Evolutionary conservation across 2,329 filamentous ascomycete genomes (phyloP).

Genomic region (Chaetomiaceae sp.): DNA sequence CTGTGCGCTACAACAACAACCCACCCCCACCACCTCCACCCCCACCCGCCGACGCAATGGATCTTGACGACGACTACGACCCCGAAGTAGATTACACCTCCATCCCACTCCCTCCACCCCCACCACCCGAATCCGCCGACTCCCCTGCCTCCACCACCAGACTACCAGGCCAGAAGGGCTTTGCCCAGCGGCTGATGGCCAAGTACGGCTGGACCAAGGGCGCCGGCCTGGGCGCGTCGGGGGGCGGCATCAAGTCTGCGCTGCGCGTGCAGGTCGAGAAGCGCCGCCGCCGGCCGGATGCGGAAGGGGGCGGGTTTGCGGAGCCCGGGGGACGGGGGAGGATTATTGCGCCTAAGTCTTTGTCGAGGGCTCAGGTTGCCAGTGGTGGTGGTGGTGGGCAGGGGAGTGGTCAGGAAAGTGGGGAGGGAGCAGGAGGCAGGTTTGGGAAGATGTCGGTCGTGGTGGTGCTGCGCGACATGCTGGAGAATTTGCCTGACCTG

Average conservation of each 20-base stretch:
- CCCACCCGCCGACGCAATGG: conserved; percentile 35
- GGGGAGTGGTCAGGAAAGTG: background rate
- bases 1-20: conserved; percentile 22
- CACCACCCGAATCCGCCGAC: conserved; percentile 24
- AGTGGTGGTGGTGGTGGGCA: conserved; percentile 27
- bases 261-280: conserved; percentile 81
- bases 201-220: conserved; percentile 95
- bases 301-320: conserved; percentile 71
- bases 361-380: too few relatives aligned
- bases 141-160: conserved; percentile 43
- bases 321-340: conserved; percentile 64
- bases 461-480: conserved; percentile 75
- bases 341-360: conserved; percentile 73
- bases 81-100: conserved; percentile 27
- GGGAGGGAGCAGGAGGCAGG: conserved; percentile 14
- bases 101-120: conserved; percentile 37
- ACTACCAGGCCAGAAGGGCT: conserved; percentile 73
- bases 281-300: conserved; percentile 69
- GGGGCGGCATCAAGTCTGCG: conserved; percentile 77
- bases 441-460: conserved; percentile 75
- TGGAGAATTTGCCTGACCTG: conserved; percentile 72
- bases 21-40: conserved; percentile 33
- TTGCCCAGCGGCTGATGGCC: conserved; percentile 80
- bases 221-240: conserved; percentile 74
- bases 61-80: conserved; percentile 27